Base-by-base conservation (phyloP, 768 basidiomycete species). In the Rhodosporidiobolus sp. region DNA sequence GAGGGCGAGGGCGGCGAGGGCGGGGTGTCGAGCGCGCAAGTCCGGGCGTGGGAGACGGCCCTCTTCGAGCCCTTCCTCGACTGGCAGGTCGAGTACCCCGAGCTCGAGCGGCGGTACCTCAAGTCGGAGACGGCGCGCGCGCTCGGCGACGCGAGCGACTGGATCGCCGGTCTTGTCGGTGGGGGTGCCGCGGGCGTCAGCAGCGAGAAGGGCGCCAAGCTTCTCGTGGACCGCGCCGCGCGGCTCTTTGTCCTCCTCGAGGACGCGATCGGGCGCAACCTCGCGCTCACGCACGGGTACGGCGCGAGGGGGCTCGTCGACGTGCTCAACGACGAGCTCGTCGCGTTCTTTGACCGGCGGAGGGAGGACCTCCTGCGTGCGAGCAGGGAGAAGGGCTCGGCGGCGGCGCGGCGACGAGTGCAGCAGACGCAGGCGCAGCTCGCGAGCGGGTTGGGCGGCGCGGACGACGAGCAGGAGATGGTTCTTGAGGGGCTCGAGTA, bases 31-130 rank as follows among this genome's bases (percentile, higher is more conserved):
- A n/a, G 17, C 34, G 67, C 46, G 16, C 54, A 69, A n/a, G 58
- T 74, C 24, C 63, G 57, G 10, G 62, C 73, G 28, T 98, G 96
- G 96, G 93, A 97, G 78, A 89, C 88, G 66, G 88, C 90, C 62
- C 83, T 99, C 24, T 96, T 94, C 79, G 93, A 94, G 79, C 92
- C 95, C 4, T 98, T 97, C 83, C 85, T 95, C 34, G 91, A 94
- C 77, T 89, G 89, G 72, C 95, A 98, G 77, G 84, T 87, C 26
- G 90, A 94, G 66, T 97, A 97, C 80, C 86, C 86, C 0, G 82
- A 84, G 2, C 83, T 96, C 46, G 96, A 99, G 81, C 84, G 86
- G 48, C 86, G 87, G 12, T 85, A 87, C 62, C 82, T 98, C 65
- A 86, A 14, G 1, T 30, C 35, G 19, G 69, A 75, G 59, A 28